Evolutionary conservation across 352 stramenopile genomes (phyloP), one percentile per base, ranked within the genome.

Genomic region (Globisporangium alternatum): DNA sequence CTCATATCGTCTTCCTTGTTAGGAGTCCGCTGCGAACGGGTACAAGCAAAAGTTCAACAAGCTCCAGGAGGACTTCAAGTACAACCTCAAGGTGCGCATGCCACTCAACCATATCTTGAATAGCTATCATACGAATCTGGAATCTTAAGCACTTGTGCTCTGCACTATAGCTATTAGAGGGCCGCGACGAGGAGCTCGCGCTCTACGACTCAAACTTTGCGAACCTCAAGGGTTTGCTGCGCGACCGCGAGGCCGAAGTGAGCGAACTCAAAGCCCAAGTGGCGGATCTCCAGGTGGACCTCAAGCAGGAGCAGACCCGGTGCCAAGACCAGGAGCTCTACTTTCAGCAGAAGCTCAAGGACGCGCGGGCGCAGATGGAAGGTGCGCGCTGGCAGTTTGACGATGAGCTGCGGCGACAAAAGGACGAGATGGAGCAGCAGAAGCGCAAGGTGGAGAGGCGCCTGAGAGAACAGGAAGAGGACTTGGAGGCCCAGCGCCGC

Each of bases 51-150:
- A 89, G 69, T 85, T 97, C 19, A 72, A 58, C 63, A 96, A 97
- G 65, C 71, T 97, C 30, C 89, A 96, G 64, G 89, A 97, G 58
- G 91, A 97, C 70, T 97, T 97, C 80, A 91, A 95, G 68, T 97
- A 97, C 77, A 97, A 97, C 65, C 74, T 97, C 48, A 95, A 95
- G 76, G 69, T 70, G 56, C 49, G 51, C 3, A 10, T 55, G 17
- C n/a, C 12, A 41, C 7, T n/a, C 35, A 41, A 10, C 12, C 28
- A 9, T 28, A 1, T 8, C 37, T 22, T 7, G 35, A 13, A 13
- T 41, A 10, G 8, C 10, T 41, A 13, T 10, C 2, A 17, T 41
- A 13, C 35, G 15, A 37, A 37, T 37, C 33, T 6, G 7, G 33
- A 9, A 6, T 37, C n/a, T n/a, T n/a, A n/a, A n/a, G n/a, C 7